Evolutionary conservation across 2,329 filamentous ascomycete species (phyloP).

Genomic region (Cladophialophora yegresii): DNA sequence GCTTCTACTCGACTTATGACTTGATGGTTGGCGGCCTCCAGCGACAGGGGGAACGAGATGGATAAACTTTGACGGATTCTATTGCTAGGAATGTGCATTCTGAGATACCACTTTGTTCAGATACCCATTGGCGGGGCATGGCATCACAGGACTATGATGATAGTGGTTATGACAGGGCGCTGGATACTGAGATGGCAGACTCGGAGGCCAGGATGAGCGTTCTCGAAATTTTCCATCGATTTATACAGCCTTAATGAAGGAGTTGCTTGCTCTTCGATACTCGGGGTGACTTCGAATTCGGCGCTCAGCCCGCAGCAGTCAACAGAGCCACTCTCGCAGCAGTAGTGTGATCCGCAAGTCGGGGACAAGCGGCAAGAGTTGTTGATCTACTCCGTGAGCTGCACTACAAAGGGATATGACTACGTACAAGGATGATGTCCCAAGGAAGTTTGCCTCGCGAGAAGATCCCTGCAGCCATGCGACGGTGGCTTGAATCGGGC

Average conservation of each 20-base stretch:
- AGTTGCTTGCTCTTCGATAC: slow-evolving; percentile 2
- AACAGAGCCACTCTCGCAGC: not conserved
- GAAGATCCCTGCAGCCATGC: slow-evolving; percentile 29
- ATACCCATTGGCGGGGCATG: slow-evolving; percentile 29
- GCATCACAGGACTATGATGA: slow-evolving; percentile 17
- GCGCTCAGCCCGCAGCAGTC: not conserved
- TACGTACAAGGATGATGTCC: not conserved
- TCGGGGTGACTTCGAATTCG: not conserved
- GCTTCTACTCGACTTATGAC: slow-evolving; percentile 20
- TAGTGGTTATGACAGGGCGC: slow-evolving; percentile 17
- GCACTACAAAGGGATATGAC: not conserved
- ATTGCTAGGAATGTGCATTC: slow-evolving; percentile 15
- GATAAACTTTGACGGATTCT: slow-evolving; percentile 23
- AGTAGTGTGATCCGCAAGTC: too few species aligned
- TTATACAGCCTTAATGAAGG: slow-evolving; percentile 23
- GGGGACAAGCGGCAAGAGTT: not conserved
- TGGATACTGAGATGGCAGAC: slow-evolving; percentile 21
- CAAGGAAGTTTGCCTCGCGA: slow-evolving; percentile 2
- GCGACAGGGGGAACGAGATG: slow-evolving; percentile 22
- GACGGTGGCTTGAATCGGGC: slow-evolving; percentile 28
- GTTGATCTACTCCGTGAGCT: not conserved
- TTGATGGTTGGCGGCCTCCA: slow-evolving; percentile 25
- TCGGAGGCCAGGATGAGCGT: slow-evolving; percentile 20
- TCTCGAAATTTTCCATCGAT: slow-evolving; percentile 8
- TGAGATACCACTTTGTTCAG: slow-evolving; percentile 22